Evolutionary conservation across 306 rosid species (phyloP), one percentile per base, ranked within the genome.

Genomic region (Corylus avellana): DNA sequence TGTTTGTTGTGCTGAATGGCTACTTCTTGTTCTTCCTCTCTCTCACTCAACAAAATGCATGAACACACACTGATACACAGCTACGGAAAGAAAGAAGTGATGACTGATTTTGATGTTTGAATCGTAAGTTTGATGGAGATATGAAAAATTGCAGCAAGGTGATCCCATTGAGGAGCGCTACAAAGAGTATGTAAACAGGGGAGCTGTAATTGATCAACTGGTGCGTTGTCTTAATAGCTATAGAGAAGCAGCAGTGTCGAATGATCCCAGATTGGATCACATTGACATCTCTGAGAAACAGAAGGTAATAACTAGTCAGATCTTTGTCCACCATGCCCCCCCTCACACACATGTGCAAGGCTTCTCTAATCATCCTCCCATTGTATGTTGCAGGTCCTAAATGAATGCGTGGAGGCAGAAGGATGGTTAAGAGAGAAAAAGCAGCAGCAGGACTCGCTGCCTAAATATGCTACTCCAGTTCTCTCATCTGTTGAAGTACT

Each of bases 351-450:
- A 22, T 22, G 22, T 22, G 22, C 22, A 22, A 22, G 12, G 42
- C 51, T 39, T 18, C 49, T 9, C 16, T 17, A 68, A 42, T n/a
- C 42, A n/a, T 42, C 22, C 8, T 67, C 4, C 3, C 3, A 39
- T 61, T 48, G 12, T 4, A 22, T 61, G 57, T 49, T 72, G 48
- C 57, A 95, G 99, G 98, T 95, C 71, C 6, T 93, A 50, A 91
- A 61, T 5, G 96, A 93, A 79, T 95, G 99, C 76, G 94, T 73
- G 5, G 98, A 89, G 69, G 98, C 99, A 27, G 99, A 95, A 80
- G 88, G 89, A 63, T 93, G 99, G 99, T 80, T 95, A 29, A 86
- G 90, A 85, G 97, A 89, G 88, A 95, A 90, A 80, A 77, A 58
- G 83, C 96, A 88, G 73, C 96, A 89, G 53, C 99, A 95, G 73